Conservation (phyloP, 306 rosid genomes). For the Quercus robur region DNA sequence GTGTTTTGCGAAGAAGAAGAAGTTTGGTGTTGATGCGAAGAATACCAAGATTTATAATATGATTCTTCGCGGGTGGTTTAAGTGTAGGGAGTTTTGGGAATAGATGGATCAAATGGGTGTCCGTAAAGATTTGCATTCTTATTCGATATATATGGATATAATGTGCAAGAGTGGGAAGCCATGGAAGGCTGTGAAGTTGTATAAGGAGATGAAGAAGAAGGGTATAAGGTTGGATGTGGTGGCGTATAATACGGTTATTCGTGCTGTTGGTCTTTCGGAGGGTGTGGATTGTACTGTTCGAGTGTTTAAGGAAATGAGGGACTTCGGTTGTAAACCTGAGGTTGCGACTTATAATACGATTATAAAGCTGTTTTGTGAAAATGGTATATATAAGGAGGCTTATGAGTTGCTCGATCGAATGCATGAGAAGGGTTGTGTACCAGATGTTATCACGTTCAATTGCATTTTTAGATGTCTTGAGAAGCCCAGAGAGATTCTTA, state of each 20-base stretch:
- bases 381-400: constrained; percentile 65
- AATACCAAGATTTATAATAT: constrained; percentile 60
- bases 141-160: constrained; percentile 85
- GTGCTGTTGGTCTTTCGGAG: constrained; percentile 67
- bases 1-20: constrained; percentile 41
- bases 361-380: constrained; percentile 68
- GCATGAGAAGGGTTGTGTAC: constrained; percentile 48
- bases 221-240: constrained; percentile 73
- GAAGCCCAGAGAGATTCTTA: constrained; percentile 65
- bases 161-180: constrained; percentile 84
- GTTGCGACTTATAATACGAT: constrained; percentile 68
- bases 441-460: constrained; percentile 64
- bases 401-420: constrained; percentile 43
- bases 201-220: constrained; percentile 60
- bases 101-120: constrained; percentile 78
- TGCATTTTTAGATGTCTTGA: constrained; percentile 56
- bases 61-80: constrained; percentile 79
- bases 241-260: constrained; percentile 66
- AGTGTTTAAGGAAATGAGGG: constrained; percentile 73
- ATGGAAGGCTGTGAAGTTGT: constrained; percentile 81
- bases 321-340: constrained; percentile 56
- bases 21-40: constrained; percentile 1
- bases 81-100: constrained; percentile 81
- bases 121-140: constrained; percentile 65
- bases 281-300: constrained; percentile 69